Evolutionary conservation across 208 protist genomes (phyloP).

Genomic region (Sergeia podlipaevii): DNA sequence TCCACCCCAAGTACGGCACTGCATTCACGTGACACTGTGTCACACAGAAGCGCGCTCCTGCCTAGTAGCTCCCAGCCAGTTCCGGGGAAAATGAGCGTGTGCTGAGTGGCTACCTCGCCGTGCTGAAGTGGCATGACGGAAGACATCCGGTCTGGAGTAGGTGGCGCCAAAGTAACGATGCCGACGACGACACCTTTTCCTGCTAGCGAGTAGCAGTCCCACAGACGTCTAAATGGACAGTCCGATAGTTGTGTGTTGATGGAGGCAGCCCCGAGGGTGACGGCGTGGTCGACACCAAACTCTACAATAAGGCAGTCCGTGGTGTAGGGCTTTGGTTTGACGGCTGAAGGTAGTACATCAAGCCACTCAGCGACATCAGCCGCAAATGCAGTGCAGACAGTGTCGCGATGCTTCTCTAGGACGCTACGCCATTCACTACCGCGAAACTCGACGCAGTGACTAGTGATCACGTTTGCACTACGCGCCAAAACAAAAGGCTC

Average conservation of each 20-base stretch:
- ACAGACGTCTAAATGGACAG: no score
- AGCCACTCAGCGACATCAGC: conserved; percentile 20
- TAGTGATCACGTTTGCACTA: conserved; percentile 12
- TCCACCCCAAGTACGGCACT: no score
- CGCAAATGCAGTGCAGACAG: conserved; percentile 17
- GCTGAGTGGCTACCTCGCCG: no score
- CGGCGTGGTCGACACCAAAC: conserved; percentile 11
- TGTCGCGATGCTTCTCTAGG: conserved; percentile 12
- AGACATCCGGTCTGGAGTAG: no score
- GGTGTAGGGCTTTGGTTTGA: conserved; percentile 16
- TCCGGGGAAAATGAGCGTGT: no score
- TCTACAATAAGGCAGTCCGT: conserved; percentile 22
- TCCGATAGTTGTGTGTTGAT: conserved; percentile 2
- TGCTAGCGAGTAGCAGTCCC: no score
- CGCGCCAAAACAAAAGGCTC: conserved; percentile 8
- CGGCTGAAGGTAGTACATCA: conserved; percentile 10
- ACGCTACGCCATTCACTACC: conserved; percentile 37
- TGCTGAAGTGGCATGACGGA: no score
- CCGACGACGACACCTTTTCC: no score
- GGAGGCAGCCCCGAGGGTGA: neutral
- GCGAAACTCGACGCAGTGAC: conserved; percentile 34
- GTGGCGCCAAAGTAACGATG: no score
- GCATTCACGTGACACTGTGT: no score
- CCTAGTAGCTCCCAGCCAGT: no score
- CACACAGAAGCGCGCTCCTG: no score